Conservation (phyloP, 2,329 filamentous ascomycete genomes). For the Alternaria sp. region DNA sequence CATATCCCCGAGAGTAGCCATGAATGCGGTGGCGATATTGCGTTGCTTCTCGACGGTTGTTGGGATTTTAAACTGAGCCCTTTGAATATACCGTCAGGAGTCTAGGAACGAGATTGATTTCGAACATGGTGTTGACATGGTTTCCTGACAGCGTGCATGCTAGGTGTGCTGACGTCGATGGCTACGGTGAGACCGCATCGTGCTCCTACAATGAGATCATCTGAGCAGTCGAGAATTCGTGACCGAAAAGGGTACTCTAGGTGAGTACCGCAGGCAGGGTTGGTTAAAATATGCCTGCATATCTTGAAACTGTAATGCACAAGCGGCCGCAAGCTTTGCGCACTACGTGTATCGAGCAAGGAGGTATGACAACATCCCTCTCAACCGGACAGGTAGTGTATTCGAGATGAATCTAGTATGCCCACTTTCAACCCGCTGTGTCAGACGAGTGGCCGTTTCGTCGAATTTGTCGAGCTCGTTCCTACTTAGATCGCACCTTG, state of each 20-base stretch:
- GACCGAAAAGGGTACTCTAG: neutral
- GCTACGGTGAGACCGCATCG: neutral
- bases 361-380: neutral
- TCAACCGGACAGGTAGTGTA: neutral
- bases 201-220: neutral
- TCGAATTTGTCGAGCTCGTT: neutral
- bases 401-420: neutral
- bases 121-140: neutral
- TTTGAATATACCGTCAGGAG: neutral
- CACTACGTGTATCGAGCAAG: neutral
- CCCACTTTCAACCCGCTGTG: neutral
- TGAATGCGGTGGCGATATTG: neutral
- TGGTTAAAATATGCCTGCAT: neutral
- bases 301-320: neutral
- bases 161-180: neutral
- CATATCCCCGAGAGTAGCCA: slow-evolving; percentile 20
- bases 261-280: neutral
- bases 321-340: neutral
- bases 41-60: neutral
- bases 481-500: neutral
- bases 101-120: neutral
- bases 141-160: neutral
- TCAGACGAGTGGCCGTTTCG: neutral
- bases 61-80: neutral
- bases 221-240: neutral